Evolutionary conservation across 305 asterid genomes (phyloP).

Genomic region (Striga hermonthica): DNA sequence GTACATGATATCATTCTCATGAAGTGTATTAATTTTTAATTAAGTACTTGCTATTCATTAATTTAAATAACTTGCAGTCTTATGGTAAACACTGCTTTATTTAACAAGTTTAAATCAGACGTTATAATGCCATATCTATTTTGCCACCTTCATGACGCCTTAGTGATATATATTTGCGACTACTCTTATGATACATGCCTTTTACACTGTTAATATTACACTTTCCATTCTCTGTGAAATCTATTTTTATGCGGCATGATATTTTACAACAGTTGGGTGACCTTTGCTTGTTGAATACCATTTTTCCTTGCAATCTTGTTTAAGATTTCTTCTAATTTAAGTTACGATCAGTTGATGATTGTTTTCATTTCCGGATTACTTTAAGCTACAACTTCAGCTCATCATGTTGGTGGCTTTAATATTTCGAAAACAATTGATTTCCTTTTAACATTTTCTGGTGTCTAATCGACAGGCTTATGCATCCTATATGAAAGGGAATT

Average conservation of each 20-base stretch:
- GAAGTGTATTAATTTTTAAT: conserved; percentile 8
- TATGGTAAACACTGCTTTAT: neutral
- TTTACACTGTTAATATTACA: neutral
- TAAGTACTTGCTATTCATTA: neutral
- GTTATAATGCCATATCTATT: no score
- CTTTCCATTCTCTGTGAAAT: neutral
- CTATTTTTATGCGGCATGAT: neutral
- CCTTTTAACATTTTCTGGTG: neutral
- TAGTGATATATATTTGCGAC: neutral
- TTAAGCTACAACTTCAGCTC: neutral
- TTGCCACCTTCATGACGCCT: no score
- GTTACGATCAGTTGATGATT: neutral
- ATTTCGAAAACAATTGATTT: neutral
- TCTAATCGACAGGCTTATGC: conserved; percentile 76
- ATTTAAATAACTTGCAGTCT: conserved; percentile 7
- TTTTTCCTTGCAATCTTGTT: neutral
- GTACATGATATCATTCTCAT: conserved; percentile 11
- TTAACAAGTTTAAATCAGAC: no score
- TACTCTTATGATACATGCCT: neutral
- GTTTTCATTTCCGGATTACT: conserved; percentile 1
- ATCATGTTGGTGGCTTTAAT: conserved; percentile 17
- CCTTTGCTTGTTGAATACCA: neutral
- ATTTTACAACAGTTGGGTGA: conserved; percentile 7
- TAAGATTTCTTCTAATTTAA: neutral
- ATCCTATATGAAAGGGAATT: conserved; percentile 85